Base-by-base conservation (phyloP, 495 filamentous ascomycete species). In the Talaromyces thailandensis region DNA sequence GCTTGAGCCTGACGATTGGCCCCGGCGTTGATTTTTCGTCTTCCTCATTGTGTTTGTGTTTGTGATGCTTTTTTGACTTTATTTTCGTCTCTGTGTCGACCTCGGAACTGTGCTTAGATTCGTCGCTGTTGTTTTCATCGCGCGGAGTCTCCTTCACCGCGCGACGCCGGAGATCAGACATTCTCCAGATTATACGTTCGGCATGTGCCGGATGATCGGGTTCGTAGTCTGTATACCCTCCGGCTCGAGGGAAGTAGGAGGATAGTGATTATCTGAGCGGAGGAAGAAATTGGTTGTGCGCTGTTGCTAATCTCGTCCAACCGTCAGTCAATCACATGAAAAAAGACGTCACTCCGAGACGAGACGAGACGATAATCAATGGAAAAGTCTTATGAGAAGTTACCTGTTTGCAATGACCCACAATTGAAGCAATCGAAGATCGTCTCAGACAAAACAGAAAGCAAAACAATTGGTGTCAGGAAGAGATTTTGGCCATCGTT, bases 1-100 rank as follows among this genome's bases (percentile, higher is more conserved):
- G 67, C 35, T 64, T 66, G 1, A 66, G 71, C 62, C 61, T 77
- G 63, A 69, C 23, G 23, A 26, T 55, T 26, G 51, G 23, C 24
- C 26, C n/a, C 51, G 5, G 3, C 28, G 51, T 16, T 35, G 26
- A 1, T 35, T 57, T 35, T 23, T 57, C 9, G 14, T 35, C 29
- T 32, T 56, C 53, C 21, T 16, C 29, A 14, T 31, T 18, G n/a
- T 18, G 32, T 24, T 14, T 2, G 6, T 6, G 4, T 55, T 55
- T 28, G 51, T 28, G 23, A 2, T 18, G 12, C 23, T 55, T 28
- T 28, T 26, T 52, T 4, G 50, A 26, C 23, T 31, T 28, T 28
- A 4, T 31, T 18, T 31, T 35, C 14, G 55, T 31, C 16, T 35
- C n/a, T n/a, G n/a, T n/a, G n/a, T n/a, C n/a, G n/a, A n/a, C n/a